phyloP scores from a whole-genome alignment of 208 protist species.

The Trypanosoma melophagium region DNA sequence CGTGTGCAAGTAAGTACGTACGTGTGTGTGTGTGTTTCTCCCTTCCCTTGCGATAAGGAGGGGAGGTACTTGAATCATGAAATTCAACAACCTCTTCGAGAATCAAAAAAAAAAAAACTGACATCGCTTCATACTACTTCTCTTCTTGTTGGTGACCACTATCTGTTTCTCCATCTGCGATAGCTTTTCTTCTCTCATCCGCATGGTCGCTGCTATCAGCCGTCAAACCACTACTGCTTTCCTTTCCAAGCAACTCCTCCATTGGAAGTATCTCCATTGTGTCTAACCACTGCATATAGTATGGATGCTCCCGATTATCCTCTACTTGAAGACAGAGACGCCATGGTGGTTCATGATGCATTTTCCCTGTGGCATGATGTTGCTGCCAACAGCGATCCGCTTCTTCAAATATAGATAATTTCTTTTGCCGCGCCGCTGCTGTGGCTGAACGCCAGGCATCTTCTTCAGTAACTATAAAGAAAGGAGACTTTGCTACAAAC shows the following conservation, averaged over 20 bases:
- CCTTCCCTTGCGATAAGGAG: too few relatives aligned
- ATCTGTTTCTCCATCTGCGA: background rate
- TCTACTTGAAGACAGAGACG: constrained; percentile 46
- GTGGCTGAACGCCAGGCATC: background rate
- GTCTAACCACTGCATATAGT: constrained; percentile 66
- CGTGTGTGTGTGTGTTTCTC: too few relatives aligned
- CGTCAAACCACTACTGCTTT: constrained; percentile 16
- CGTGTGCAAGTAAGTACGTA: too few relatives aligned
- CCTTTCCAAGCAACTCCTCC: constrained; percentile 41
- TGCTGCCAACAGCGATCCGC: constrained; percentile 32
- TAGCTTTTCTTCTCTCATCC: constrained; percentile 7
- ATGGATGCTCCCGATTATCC: constrained; percentile 76
- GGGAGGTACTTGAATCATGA: too few relatives aligned
- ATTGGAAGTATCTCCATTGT: constrained; percentile 39
- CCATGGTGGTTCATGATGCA: constrained; percentile 78
- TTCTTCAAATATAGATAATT: constrained; percentile 19
- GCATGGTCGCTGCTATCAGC: background rate
- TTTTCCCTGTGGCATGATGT: constrained; percentile 43
- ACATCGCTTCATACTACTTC: background rate
- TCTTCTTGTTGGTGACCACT: background rate
- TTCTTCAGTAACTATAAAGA: constrained; percentile 26
- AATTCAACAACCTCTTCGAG: too few relatives aligned
- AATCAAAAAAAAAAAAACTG: too few relatives aligned
- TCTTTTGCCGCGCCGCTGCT: background rate
- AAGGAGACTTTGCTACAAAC: constrained; percentile 2